These are phyloP conservation scores for Dothidotthia symphoricarpi DNA, from an alignment of 2,329 filamentous ascomycete genomes.

Conservation along the genomic window DNA sequence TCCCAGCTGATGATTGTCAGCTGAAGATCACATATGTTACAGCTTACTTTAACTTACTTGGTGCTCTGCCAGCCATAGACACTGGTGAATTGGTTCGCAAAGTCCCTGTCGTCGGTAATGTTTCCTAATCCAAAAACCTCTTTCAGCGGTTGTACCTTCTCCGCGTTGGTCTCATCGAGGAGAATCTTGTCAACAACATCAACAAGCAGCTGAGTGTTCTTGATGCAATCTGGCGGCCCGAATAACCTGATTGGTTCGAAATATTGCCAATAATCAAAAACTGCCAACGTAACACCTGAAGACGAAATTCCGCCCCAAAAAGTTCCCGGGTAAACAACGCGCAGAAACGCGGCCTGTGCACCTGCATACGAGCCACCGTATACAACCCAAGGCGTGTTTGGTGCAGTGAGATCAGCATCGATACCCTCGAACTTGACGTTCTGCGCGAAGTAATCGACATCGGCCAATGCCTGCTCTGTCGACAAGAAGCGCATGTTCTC, in stretches of 20 bases:
- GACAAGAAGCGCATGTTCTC: conserved; percentile 76
- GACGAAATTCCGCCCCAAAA: conserved; percentile 80
- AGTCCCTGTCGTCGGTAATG: conserved; percentile 54
- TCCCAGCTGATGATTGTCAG: conserved; percentile 49
- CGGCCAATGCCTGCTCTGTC: conserved; percentile 78
- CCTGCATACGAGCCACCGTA: conserved; percentile 87
- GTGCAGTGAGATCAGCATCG: conserved; percentile 63
- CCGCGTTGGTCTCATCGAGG: conserved; percentile 47
- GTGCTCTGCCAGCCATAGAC: conserved; percentile 54
- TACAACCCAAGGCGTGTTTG: conserved; percentile 67
- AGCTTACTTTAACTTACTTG: conserved; percentile 7
- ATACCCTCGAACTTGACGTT: conserved; percentile 70
- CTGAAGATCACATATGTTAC: no score
- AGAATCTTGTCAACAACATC: conserved; percentile 61
- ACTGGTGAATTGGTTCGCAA: conserved; percentile 50
- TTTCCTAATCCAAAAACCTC: conserved; percentile 52
- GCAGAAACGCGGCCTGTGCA: conserved; percentile 72
- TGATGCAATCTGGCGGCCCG: conserved; percentile 62
- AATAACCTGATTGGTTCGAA: conserved; percentile 59
- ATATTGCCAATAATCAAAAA: conserved; percentile 72
- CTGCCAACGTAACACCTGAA: conserved; percentile 74
- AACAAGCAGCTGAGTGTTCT: conserved; percentile 60
- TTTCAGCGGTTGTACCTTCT: conserved; percentile 51
- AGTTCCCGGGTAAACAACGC: conserved; percentile 72
- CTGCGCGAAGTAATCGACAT: conserved; percentile 76